These are phyloP conservation scores for Dendrobium officinale DNA, from an alignment of 106 monocot genomes.

Conservation along the genomic window DNA sequence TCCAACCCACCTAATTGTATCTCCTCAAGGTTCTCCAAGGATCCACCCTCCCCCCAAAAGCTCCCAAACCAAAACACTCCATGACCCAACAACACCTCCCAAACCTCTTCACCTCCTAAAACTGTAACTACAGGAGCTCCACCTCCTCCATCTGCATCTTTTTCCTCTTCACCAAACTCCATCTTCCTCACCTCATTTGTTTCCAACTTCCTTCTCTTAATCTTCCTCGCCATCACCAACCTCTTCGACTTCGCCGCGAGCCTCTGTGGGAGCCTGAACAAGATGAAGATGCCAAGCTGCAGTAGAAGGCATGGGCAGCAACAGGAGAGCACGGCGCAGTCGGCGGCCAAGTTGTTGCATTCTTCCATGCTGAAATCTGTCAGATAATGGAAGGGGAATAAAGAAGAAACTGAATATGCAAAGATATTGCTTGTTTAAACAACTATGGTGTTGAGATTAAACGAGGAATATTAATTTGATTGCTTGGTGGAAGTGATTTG, in stretches of 20 bases:
- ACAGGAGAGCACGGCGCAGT: constrained; percentile 15
- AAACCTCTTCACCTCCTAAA: constrained; percentile 12
- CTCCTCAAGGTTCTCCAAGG: neutral
- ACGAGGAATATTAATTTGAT: neutral
- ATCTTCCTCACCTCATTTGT: neutral
- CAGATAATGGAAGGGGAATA: neutral
- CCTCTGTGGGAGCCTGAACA: constrained; percentile 8
- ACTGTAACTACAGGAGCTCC: no score
- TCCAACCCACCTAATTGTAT: no score
- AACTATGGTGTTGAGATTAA: neutral
- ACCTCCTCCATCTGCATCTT: neutral
- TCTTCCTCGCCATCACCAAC: neutral
- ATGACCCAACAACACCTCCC: constrained; percentile 15
- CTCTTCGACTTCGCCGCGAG: neutral
- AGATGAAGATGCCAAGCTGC: constrained; percentile 8
- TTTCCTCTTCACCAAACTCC: neutral
- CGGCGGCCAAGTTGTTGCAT: constrained; percentile 9
- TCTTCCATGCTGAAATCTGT: constrained; percentile 11
- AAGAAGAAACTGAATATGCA: neutral
- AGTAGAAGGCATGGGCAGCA: constrained; percentile 27
- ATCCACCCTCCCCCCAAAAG: constrained; percentile 18
- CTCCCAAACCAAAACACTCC: constrained; percentile 35
- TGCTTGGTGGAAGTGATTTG: constrained; percentile 4
- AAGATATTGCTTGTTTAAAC: neutral
- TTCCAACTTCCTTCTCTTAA: neutral